These are phyloP conservation scores for Hansfordia pulvinata DNA, from an alignment of 2,329 filamentous ascomycete genomes.

Conservation along the genomic window DNA sequence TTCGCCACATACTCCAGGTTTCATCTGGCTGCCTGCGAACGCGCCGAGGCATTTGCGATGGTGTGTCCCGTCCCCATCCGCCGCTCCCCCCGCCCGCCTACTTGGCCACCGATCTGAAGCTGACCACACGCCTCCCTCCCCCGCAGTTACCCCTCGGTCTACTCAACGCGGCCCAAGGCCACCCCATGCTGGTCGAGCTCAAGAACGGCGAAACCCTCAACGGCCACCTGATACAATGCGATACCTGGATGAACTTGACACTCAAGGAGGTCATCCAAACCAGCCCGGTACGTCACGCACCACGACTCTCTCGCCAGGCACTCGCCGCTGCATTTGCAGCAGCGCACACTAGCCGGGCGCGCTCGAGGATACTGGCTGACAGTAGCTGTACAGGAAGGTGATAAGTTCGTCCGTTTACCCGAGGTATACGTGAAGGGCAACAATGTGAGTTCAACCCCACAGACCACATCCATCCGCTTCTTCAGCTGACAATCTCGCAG, in stretches of 20 bases:
- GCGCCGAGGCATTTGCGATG: too few relatives aligned
- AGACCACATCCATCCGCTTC: too few relatives aligned
- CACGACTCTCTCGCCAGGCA: too few relatives aligned
- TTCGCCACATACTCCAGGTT: too few relatives aligned
- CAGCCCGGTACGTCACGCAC: constrained; percentile 45
- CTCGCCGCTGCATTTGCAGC: too few relatives aligned
- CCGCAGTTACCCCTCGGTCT: constrained; percentile 62
- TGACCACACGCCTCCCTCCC: too few relatives aligned
- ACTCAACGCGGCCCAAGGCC: constrained; percentile 88
- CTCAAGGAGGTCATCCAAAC: constrained; percentile 96
- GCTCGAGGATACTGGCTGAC: constrained; percentile 10
- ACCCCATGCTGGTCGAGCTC: constrained; percentile 56
- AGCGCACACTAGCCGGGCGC: too few relatives aligned
- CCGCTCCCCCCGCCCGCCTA: too few relatives aligned
- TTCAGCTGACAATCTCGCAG: constrained; percentile 37
- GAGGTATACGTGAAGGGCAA: constrained; percentile 97
- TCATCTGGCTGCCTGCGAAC: too few relatives aligned
- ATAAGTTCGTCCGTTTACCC: constrained; percentile 81
- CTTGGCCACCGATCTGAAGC: too few relatives aligned
- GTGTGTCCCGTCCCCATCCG: too few relatives aligned
- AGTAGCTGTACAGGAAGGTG: constrained; percentile 59
- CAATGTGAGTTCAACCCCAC: constrained; percentile 71
- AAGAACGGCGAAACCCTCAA: constrained; percentile 72
- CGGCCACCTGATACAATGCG: constrained; percentile 89
- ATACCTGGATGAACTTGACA: constrained; percentile 99